These are phyloP conservation scores for Talaromyces piceae DNA, from an alignment of 2,329 filamentous ascomycete species.

Conservation along the genomic window DNA sequence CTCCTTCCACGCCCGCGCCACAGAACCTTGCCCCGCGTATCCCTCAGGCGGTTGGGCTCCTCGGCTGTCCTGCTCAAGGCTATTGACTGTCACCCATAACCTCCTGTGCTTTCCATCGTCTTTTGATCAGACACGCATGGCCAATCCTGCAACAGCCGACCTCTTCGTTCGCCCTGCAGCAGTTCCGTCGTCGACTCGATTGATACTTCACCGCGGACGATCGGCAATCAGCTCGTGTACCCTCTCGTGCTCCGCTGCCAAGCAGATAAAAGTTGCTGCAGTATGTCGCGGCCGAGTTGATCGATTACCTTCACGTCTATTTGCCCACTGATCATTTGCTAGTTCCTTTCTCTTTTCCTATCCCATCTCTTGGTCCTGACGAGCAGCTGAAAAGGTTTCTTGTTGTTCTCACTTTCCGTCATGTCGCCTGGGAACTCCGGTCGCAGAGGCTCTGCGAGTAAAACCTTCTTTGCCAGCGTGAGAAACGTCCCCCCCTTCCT, in stretches of 20 bases:
- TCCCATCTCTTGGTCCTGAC: background rate
- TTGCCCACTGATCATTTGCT: background rate
- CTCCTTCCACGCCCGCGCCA: conserved; percentile 6
- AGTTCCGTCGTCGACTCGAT: background rate
- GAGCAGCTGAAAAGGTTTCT: too few species aligned
- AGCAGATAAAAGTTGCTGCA: background rate
- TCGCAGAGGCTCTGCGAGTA: conserved; percentile 25
- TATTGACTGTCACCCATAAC: too few species aligned
- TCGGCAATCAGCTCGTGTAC: background rate
- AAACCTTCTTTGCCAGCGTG: conserved; percentile 30
- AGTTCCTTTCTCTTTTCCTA: background rate
- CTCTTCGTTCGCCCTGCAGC: background rate
- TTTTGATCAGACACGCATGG: background rate
- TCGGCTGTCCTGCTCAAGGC: background rate
- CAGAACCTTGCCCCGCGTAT: conserved; percentile 8
- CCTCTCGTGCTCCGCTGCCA: background rate
- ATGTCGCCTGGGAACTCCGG: conserved; percentile 24
- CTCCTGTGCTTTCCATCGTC: too few species aligned
- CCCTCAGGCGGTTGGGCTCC: background rate
- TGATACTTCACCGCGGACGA: background rate
- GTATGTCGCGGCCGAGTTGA: background rate
- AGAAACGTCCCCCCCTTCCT: conserved; percentile 15
- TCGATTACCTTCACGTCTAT: background rate
- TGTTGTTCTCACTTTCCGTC: conserved; percentile 9
- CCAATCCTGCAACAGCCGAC: background rate